Evolutionary conservation across 2,329 filamentous ascomycete genomes (phyloP), one percentile per base, ranked within the genome.

Genomic region (Escovopsis sp.): DNA sequence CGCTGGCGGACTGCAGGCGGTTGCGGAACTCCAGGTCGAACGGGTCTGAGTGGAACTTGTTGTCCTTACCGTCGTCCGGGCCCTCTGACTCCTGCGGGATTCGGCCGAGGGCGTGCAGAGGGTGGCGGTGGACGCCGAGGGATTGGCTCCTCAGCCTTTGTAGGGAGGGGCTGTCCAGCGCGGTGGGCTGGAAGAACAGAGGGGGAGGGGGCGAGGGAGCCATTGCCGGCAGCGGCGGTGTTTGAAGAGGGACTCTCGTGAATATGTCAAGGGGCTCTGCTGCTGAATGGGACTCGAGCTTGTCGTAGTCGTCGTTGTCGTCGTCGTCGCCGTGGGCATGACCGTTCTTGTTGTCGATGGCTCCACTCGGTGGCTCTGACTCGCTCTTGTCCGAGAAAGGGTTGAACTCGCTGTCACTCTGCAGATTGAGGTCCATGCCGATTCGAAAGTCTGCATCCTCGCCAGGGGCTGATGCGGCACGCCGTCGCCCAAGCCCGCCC

Each of bases 11-110:
- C 27, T 39, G 28, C 9, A 44, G 17, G 7, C 40, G 44, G 26
- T 41, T 41, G 35, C 53, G 49, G 11, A 57, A 42, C 48, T 78
- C 73, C n/a, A 78, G 59, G 43, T 79, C 74, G 46, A 78, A 78
- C 2, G 72, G 73, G 43, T 78, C 72, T 2, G 72, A 76, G 31
- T 72, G 68, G 49, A 74, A 72, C 46, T 71, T 72, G 45, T 66
- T 67, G 37, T 66, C 63, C 13, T 59, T 54, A 5, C 56, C 61
- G 31, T 59, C 60, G 31, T 59, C 60, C 31, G 34, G 55, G 56
- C 43, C 47, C 46, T 42, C 52, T 55, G 41, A 42, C 50, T 31
- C 28, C 17, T 31, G 28, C 11, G n/a, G n/a, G n/a, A 31, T 31
- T 8, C 14, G 15, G 38, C 46, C 53, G 41, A 49, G 46, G 37